phyloP scores from a whole-genome alignment of 2,329 filamentous ascomycete genomes.

The Clarireedia hainanense region DNA sequence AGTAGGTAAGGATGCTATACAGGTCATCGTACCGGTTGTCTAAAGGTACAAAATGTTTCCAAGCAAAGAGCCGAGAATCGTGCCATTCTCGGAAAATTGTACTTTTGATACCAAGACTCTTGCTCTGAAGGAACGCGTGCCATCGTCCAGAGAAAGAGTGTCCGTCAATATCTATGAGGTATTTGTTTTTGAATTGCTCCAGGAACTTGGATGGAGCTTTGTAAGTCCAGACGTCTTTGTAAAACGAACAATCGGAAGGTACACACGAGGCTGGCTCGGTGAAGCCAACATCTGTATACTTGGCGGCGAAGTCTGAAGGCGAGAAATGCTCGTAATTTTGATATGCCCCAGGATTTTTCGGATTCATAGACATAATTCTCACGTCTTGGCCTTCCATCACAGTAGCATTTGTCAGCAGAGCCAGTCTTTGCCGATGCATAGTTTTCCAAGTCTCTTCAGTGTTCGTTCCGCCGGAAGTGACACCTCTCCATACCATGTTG shows the following conservation, averaged over 20 bases:
- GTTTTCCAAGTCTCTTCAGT: constrained; percentile 42
- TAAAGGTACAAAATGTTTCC: constrained; percentile 78
- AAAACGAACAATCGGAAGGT: constrained; percentile 34
- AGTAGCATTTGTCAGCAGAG: constrained; percentile 46
- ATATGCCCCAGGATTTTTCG: constrained; percentile 34
- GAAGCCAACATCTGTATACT: constrained; percentile 30
- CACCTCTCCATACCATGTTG: constrained; percentile 55
- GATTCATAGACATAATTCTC: constrained; percentile 29
- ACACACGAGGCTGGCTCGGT: constrained; percentile 38
- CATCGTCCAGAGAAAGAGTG: constrained; percentile 64
- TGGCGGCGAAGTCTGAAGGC: constrained; percentile 29
- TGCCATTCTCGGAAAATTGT: constrained; percentile 79
- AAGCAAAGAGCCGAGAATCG: constrained; percentile 63
- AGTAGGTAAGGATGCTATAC: constrained; percentile 68
- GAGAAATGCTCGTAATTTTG: constrained; percentile 34
- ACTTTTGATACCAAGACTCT: constrained; percentile 66
- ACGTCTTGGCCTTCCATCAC: constrained; percentile 34
- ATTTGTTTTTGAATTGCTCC: constrained; percentile 55
- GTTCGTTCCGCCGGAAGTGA: constrained; percentile 51
- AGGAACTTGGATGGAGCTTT: constrained; percentile 48
- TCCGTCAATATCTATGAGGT: constrained; percentile 70
- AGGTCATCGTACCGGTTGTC: constrained; percentile 66
- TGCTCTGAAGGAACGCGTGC: constrained; percentile 60
- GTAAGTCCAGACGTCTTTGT: constrained; percentile 37
- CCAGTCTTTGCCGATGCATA: constrained; percentile 51